These are phyloP conservation scores for Verticillium isaacii DNA, from an alignment of 2,329 filamentous ascomycete species.

Conservation along the genomic window DNA sequence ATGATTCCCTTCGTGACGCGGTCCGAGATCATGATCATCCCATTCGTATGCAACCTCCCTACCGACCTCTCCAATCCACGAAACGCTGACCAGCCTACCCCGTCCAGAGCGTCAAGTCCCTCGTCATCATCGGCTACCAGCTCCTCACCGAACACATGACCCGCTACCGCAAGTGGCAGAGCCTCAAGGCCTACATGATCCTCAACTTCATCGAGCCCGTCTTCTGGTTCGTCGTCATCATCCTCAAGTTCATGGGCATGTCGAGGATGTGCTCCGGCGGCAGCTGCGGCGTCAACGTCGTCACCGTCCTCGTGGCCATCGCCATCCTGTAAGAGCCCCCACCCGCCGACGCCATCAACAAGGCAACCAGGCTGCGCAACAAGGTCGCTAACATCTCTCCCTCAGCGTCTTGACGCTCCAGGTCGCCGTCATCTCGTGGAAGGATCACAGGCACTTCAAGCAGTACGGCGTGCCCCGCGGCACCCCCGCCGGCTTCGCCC, in stretches of 20 bases:
- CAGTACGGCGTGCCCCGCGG: background rate
- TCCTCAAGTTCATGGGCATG: constrained; percentile 12
- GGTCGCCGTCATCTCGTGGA: background rate
- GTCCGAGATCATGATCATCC: constrained; percentile 9
- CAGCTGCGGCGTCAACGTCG: constrained; percentile 7
- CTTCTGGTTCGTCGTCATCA: constrained; percentile 30
- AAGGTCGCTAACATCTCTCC: too few species aligned
- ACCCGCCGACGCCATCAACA: background rate
- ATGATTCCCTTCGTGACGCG: constrained; percentile 4
- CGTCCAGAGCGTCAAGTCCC: constrained; percentile 27
- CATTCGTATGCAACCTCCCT: constrained; percentile 4
- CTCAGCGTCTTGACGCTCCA: background rate
- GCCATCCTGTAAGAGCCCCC: background rate
- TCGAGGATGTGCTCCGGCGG: constrained; percentile 5
- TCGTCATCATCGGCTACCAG: constrained; percentile 34
- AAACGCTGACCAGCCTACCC: background rate
- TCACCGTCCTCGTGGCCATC: background rate
- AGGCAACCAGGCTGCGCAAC: too few species aligned
- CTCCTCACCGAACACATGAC: constrained; percentile 29
- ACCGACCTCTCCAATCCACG: background rate
- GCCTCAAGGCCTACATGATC: constrained; percentile 33
- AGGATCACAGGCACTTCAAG: background rate
- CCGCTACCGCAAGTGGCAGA: constrained; percentile 27
- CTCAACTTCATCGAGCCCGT: constrained; percentile 34
- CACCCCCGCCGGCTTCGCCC: background rate